Percentiles rank a stretch among this genome's conserved stretches.
These are phyloP conservation scores for Solanum etuberosum DNA, from an alignment of 257 asterid genomes.

Conservation along the genomic window DNA sequence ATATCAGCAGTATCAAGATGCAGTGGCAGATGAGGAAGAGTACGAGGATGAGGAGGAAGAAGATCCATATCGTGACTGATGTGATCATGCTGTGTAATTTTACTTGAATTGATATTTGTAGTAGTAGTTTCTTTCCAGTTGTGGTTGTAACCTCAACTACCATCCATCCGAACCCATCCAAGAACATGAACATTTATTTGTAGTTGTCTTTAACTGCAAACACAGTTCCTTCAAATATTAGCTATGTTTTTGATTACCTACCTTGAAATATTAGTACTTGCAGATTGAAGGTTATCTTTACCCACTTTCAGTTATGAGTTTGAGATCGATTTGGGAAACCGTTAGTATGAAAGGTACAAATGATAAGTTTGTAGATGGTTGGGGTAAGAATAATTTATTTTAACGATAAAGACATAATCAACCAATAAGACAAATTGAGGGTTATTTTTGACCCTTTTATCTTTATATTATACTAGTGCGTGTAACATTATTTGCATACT, in stretches of 20 bases:
- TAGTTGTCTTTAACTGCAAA: neutral
- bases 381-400: too few species aligned
- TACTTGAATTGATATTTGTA: neutral
- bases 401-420: too few species aligned
- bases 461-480: neutral
- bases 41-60: conserved; percentile 33
- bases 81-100: neutral
- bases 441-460: too few species aligned
- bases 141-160: conserved; percentile 33
- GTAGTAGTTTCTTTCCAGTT: conserved; percentile 1
- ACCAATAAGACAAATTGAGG: too few species aligned
- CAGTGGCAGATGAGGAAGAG: conserved; percentile 40
- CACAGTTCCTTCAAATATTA: neutral
- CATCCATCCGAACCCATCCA: neutral
- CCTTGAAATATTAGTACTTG: neutral
- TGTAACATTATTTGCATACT: neutral
- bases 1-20: conserved; percentile 48
- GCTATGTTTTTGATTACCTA: neutral
- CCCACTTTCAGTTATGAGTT: neutral
- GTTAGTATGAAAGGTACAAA: too few species aligned
- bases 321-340: too few species aligned
- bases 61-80: conserved; percentile 8
- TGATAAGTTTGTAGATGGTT: too few species aligned
- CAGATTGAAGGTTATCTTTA: neutral
- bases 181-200: neutral